Conservation (phyloP, 495 filamentous ascomycete species). For the Talaromyces borbonicus region DNA sequence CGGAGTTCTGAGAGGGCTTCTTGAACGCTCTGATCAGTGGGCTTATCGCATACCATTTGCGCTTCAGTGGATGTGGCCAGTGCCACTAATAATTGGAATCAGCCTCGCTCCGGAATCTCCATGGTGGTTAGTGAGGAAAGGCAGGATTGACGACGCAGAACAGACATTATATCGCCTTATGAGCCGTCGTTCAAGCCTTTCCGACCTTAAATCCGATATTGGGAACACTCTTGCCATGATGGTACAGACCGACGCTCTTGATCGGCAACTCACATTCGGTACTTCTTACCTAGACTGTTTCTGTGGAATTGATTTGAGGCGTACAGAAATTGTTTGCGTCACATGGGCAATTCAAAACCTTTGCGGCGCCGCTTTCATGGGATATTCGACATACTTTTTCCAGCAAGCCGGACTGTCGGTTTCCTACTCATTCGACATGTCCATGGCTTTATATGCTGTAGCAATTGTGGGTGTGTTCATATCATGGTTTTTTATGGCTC, state of each 20-base stretch:
- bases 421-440: constrained; percentile 21
- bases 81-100: constrained; percentile 30
- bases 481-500: constrained; percentile 22
- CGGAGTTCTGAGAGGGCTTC: constrained; percentile 35
- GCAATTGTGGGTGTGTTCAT: constrained; percentile 21
- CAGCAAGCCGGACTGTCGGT: constrained; percentile 47
- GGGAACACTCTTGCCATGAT: constrained; percentile 50
- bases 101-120: constrained; percentile 38
- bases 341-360: constrained; percentile 5
- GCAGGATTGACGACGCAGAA: constrained; percentile 33
- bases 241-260: constrained; percentile 27
- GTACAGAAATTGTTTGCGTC: constrained; percentile 25
- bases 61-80: constrained; percentile 47
- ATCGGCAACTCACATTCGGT: constrained; percentile 18
- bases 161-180: constrained; percentile 31
- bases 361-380: constrained; percentile 12
- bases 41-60: constrained; percentile 48
- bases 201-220: constrained; percentile 12
- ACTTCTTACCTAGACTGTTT: constrained; percentile 31
- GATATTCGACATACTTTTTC: constrained; percentile 57
- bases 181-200: constrained; percentile 19
- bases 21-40: constrained; percentile 30
- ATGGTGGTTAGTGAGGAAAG: constrained; percentile 34
- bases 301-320: constrained; percentile 25
- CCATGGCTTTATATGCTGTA: constrained; percentile 18